These are phyloP conservation scores for Cyclotella cryptica DNA, from an alignment of 108 stramenopile species.

Conservation along the genomic window DNA sequence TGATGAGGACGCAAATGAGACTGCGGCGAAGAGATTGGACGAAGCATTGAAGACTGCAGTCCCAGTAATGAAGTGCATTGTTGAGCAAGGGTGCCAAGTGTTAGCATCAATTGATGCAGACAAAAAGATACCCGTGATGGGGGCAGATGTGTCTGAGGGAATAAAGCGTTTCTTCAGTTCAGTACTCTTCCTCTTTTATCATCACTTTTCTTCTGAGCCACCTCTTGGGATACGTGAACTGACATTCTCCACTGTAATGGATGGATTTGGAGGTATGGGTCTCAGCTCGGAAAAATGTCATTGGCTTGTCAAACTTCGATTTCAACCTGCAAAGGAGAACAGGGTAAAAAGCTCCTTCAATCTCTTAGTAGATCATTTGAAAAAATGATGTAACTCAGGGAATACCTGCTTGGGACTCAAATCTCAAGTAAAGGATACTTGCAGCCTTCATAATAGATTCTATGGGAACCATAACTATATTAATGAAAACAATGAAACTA, in stretches of 20 bases:
- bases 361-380: slow-evolving; percentile 32
- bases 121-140: slow-evolving; percentile 31
- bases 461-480: no score
- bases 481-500: no score
- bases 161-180: slow-evolving; percentile 41
- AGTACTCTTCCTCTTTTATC: slow-evolving; percentile 32
- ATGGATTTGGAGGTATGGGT: slow-evolving; percentile 45
- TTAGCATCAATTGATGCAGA: slow-evolving; percentile 27
- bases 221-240: slow-evolving; percentile 10
- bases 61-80: slow-evolving; percentile 51
- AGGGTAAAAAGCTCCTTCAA: slow-evolving; percentile 34
- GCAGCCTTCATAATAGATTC: no score
- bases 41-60: slow-evolving; percentile 36
- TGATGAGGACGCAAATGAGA: slow-evolving; percentile 42
- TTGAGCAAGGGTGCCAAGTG: slow-evolving; percentile 55
- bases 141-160: slow-evolving; percentile 41
- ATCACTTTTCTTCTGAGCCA: slow-evolving; percentile 7
- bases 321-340: slow-evolving; percentile 26
- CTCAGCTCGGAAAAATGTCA: slow-evolving; percentile 44
- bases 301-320: slow-evolving; percentile 19
- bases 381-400: slow-evolving; percentile 28
- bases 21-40: slow-evolving; percentile 32
- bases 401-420: no score
- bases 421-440: no score
- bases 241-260: slow-evolving; percentile 12